phyloP scores from a whole-genome alignment of 306 rosid species.

The Dicorynia guianensis region DNA sequence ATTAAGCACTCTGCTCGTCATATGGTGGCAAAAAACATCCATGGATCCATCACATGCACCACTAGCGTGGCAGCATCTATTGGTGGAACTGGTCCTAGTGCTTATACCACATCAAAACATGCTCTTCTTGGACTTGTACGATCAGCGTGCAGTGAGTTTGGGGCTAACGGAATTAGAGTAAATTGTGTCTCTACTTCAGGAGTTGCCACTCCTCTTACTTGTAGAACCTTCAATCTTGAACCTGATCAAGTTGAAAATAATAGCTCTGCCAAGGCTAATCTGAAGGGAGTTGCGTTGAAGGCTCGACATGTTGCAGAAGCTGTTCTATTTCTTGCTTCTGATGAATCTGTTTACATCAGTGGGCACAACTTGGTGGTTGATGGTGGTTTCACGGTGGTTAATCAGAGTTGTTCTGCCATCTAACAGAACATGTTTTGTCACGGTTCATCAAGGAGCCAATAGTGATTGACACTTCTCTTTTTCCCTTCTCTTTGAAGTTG shows the following conservation, averaged over 20 bases:
- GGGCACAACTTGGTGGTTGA: conserved; percentile 87
- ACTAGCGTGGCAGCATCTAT: conserved; percentile 70
- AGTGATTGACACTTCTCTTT: conserved; percentile 7
- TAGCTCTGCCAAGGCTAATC: conserved; percentile 51
- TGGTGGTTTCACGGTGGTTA: conserved; percentile 81
- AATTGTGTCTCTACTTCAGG: conserved; percentile 62
- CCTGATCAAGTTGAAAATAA: conserved; percentile 61
- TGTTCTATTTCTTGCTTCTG: conserved; percentile 82
- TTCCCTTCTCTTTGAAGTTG: not conserved
- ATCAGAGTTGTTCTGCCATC: conserved; percentile 27
- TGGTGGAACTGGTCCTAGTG: conserved; percentile 75
- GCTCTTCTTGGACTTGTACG: conserved; percentile 59
- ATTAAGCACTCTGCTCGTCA: conserved; percentile 74
- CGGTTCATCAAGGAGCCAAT: not conserved
- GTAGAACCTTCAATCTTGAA: conserved; percentile 38
- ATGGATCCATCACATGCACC: conserved; percentile 83
- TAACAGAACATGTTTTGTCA: not conserved
- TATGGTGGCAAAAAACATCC: conserved; percentile 63
- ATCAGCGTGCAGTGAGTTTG: conserved; percentile 76
- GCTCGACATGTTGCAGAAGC: conserved; percentile 81
- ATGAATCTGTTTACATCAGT: conserved; percentile 72
- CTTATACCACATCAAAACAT: conserved; percentile 66
- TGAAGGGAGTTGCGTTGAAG: conserved; percentile 81
- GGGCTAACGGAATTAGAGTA: conserved; percentile 66
- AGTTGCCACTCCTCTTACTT: conserved; percentile 60